Conservation (phyloP, 495 filamentous ascomycete genomes). For the Penicillium desertorum region DNA sequence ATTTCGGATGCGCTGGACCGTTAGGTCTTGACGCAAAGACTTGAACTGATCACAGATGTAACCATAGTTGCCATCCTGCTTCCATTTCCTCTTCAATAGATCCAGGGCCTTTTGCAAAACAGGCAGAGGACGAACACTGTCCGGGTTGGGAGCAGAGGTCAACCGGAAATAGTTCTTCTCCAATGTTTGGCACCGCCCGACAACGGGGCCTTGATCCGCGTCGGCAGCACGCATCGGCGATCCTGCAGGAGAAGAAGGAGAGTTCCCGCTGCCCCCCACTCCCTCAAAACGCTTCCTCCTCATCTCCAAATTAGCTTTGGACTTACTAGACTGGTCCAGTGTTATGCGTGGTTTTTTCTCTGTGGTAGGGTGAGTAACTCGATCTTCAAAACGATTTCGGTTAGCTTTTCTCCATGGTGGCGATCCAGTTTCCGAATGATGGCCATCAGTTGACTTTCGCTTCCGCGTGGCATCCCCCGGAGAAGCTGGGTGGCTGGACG, state of each 20-base stretch:
- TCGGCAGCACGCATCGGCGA: constrained; percentile 56
- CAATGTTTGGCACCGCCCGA: constrained; percentile 78
- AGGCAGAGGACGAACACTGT: constrained; percentile 79
- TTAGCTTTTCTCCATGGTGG: constrained; percentile 78
- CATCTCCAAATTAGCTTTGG: constrained; percentile 81
- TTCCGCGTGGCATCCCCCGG: constrained; percentile 56
- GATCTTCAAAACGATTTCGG: constrained; percentile 68
- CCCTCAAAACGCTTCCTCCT: constrained; percentile 82
- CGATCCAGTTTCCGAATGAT: constrained; percentile 43
- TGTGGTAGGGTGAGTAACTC: constrained; percentile 61
- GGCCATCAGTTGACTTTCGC: constrained; percentile 72
- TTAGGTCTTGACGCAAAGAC: constrained; percentile 95
- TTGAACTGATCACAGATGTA: constrained; percentile 99
- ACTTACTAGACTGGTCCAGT: constrained; percentile 71
- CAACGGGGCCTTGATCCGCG: constrained; percentile 70
- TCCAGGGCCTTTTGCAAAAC: constrained; percentile 83
- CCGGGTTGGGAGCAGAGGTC: constrained; percentile 82
- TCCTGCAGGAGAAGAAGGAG: constrained; percentile 53
- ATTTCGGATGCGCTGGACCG: constrained; percentile 93
- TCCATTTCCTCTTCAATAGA: constrained; percentile 91
- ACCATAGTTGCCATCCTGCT: constrained; percentile 84
- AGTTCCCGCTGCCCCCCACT: constrained; percentile 51
- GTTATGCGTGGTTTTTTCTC: constrained; percentile 62
- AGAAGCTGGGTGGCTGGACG: constrained; percentile 31
- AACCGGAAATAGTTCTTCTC: constrained; percentile 95